phyloP scores from a whole-genome alignment of 345 rosid species.

The Pseudoturritis turrita region DNA sequence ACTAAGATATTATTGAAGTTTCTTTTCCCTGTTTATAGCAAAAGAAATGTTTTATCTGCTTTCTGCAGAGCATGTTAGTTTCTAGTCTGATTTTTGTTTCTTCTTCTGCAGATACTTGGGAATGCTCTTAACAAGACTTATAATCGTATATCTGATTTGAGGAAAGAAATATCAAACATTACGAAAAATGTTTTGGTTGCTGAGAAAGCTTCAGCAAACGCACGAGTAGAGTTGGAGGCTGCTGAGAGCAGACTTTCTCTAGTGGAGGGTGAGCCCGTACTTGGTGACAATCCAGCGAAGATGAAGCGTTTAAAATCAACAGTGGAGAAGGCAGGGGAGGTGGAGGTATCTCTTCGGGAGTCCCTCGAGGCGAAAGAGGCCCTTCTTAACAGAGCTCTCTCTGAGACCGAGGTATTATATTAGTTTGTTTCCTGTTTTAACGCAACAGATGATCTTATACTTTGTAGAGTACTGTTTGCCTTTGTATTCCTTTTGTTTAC shows the following conservation, averaged over 20 bases:
- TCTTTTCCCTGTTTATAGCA: not conserved
- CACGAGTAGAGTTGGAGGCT: constrained; percentile 65
- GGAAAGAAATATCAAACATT: constrained; percentile 77
- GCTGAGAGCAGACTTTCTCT: constrained; percentile 80
- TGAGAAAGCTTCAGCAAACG: constrained; percentile 70
- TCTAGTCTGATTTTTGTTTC: not conserved
- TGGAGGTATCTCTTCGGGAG: constrained; percentile 55
- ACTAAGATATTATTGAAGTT: not conserved
- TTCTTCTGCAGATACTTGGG: constrained; percentile 61
- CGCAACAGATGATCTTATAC: not conserved
- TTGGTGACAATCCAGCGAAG: constrained; percentile 82
- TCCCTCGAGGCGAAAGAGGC: constrained; percentile 85
- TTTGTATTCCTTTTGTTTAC: not conserved
- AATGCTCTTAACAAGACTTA: constrained; percentile 92
- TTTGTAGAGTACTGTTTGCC: not conserved
- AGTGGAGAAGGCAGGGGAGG: constrained; percentile 65
- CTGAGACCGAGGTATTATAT: constrained; percentile 75
- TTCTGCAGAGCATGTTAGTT: not conserved
- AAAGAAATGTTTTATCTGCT: not conserved
- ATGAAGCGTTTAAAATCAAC: constrained; percentile 68
- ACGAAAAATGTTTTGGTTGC: constrained; percentile 54
- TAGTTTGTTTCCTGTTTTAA: not conserved
- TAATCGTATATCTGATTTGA: constrained; percentile 81
- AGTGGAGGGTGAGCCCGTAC: constrained; percentile 86
- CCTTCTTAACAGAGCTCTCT: constrained; percentile 74